phyloP scores from a whole-genome alignment of 148 eudicot genomes.

The Spergularia marina region DNA sequence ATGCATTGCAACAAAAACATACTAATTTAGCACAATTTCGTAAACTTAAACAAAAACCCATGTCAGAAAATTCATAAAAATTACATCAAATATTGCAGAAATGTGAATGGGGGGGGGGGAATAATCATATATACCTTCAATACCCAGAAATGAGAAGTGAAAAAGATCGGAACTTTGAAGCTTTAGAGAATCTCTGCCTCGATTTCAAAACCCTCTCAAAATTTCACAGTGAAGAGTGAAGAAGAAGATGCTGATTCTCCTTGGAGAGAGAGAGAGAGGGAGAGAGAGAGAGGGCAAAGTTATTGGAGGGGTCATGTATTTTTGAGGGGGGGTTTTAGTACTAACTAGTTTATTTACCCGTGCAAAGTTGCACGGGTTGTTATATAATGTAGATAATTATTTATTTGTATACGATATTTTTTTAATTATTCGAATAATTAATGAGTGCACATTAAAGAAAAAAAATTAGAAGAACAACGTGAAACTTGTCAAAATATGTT shows the following conservation, averaged over 20 bases:
- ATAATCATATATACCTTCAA: neutral
- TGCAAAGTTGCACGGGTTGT: no score
- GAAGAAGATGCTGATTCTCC: slow-evolving; percentile 7
- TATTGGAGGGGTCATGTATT: neutral
- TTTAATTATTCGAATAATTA: no score
- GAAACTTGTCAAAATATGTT: no score
- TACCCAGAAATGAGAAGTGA: slow-evolving; percentile 1
- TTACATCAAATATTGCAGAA: no score
- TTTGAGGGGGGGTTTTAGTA: no score
- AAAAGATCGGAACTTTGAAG: neutral
- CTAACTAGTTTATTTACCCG: no score
- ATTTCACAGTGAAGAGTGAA: neutral
- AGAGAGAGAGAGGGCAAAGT: slow-evolving; percentile 2
- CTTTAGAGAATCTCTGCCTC: neutral
- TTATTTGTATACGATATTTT: no score
- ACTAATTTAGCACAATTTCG: neutral
- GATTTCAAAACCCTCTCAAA: neutral
- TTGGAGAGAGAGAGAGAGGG: slow-evolving; percentile 2
- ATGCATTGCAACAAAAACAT: neutral
- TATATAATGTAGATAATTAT: no score
- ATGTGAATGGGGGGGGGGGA: neutral
- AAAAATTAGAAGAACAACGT: no score
- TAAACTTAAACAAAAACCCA: neutral
- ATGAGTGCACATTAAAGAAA: no score
- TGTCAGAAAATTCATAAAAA: neutral